A percentile compares a stretch with the other conserved stretches of the same genome.
These are phyloP conservation scores for Fusarium phyllophilum DNA, from an alignment of 2,329 filamentous ascomycete genomes.

Conservation along the genomic window DNA sequence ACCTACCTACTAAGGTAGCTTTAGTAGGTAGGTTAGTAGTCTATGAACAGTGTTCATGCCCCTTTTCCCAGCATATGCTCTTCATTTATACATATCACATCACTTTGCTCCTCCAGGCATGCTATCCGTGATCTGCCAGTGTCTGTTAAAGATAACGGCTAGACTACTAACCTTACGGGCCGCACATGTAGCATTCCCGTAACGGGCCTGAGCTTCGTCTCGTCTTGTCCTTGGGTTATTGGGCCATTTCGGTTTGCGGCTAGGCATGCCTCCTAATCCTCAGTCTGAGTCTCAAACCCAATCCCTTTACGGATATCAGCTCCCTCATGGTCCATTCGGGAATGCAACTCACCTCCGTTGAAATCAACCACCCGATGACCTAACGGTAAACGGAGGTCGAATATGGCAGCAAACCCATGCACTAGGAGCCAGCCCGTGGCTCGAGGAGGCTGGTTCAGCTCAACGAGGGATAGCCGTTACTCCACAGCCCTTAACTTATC, in stretches of 20 bases:
- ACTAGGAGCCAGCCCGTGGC: slow-evolving; percentile 33
- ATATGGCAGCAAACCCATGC: slow-evolving; percentile 20
- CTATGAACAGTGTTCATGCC: not conserved
- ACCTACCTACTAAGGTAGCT: not conserved
- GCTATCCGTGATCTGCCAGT: not conserved
- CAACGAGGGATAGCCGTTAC: slow-evolving; percentile 35
- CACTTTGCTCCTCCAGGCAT: not conserved
- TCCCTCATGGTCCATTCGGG: slow-evolving; percentile 3
- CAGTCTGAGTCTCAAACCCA: slow-evolving; percentile 25
- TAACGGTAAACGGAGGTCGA: slow-evolving; percentile 24
- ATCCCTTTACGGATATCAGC: slow-evolving; percentile 7
- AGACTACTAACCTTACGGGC: slow-evolving; percentile 7
- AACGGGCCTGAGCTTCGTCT: slow-evolving; percentile 28
- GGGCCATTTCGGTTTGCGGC: not conserved
- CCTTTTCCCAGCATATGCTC: slow-evolving; percentile 5
- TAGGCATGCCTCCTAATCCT: slow-evolving; percentile 8
- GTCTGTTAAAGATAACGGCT: slow-evolving; percentile 2
- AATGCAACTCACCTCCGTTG: slow-evolving; percentile 38
- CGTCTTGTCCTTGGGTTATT: not conserved
- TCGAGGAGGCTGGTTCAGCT: slow-evolving; percentile 32
- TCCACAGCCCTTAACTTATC: slow-evolving; percentile 19
- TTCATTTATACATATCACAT: not conserved
- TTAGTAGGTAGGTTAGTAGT: not conserved
- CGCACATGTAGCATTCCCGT: slow-evolving; percentile 20
- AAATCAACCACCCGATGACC: slow-evolving; percentile 27